Percentiles rank a stretch among this genome's conserved stretches.
Evolutionary conservation across 352 stramenopile species (phyloP).

Genomic region (Stramenopiles sp.): DNA sequence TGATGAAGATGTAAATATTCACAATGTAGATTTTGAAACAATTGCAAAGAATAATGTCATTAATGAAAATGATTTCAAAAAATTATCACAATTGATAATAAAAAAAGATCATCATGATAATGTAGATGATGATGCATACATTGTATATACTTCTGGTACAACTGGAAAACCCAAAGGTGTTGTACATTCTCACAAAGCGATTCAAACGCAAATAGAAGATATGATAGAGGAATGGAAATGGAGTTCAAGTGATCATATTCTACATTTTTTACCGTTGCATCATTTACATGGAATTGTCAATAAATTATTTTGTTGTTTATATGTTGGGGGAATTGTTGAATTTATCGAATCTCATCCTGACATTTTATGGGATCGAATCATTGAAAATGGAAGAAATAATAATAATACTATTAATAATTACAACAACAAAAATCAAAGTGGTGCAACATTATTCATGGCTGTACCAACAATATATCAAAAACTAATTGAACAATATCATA

Average conservation of each 20-base stretch:
- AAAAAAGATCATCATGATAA: too few relatives aligned
- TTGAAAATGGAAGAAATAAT: constrained; percentile 3
- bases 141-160: constrained; percentile 57
- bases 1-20: constrained; percentile 13
- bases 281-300: constrained; percentile 71
- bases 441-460: constrained; percentile 54
- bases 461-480: constrained; percentile 71
- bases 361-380: constrained; percentile 37
- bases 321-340: constrained; percentile 47
- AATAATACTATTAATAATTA: neutral
- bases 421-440: too few relatives aligned
- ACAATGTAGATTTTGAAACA: neutral
- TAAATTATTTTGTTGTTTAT: constrained; percentile 52
- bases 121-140: constrained; percentile 11
- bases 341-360: constrained; percentile 36
- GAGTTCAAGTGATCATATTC: constrained; percentile 38
- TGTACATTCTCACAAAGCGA: constrained; percentile 38
- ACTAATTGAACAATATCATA: constrained; percentile 41
- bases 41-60: neutral
- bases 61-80: neutral
- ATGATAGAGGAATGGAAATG: constrained; percentile 59
- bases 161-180: constrained; percentile 54
- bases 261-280: constrained; percentile 66
- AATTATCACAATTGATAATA: neutral
- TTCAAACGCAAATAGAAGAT: constrained; percentile 50